Conservation (phyloP, 208 protist genomes). For the Leishmania tropica region DNA sequence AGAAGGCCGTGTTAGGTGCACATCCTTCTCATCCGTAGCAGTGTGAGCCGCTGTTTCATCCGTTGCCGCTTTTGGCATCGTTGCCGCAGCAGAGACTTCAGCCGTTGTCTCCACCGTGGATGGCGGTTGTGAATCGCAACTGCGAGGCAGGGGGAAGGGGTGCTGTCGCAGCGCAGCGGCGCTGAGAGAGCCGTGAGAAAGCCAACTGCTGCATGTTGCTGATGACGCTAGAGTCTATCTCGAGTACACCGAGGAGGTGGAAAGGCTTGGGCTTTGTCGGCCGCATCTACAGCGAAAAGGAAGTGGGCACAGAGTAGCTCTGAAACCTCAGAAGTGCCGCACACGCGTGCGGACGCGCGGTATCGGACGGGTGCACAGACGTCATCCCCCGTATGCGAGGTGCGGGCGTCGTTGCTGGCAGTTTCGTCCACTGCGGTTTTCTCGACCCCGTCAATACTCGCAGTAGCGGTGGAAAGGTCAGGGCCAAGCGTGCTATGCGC, state of each 20-base stretch:
- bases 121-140: no score
- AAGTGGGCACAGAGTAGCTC: slow-evolving; percentile 2
- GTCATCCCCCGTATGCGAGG: not conserved
- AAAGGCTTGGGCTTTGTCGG: slow-evolving; percentile 7
- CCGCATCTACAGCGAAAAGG: not conserved
- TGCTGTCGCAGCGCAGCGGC: not conserved
- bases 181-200: not conserved
- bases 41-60: no score
- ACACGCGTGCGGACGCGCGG: not conserved
- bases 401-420: not conserved
- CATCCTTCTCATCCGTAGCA: not conserved
- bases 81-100: not conserved
- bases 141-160: not conserved
- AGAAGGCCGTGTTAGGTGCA: not conserved
- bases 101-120: not conserved
- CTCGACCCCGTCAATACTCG: not conserved
- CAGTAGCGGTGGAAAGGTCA: not conserved
- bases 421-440: not conserved
- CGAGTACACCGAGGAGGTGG: not conserved
- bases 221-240: not conserved
- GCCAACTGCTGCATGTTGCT: not conserved
- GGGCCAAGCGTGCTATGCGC: not conserved
- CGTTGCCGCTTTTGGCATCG: not conserved
- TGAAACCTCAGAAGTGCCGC: not conserved
- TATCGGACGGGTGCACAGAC: not conserved